phyloP scores from a whole-genome alignment of 2,329 filamentous ascomycete genomes.

The Alternaria viburni region DNA sequence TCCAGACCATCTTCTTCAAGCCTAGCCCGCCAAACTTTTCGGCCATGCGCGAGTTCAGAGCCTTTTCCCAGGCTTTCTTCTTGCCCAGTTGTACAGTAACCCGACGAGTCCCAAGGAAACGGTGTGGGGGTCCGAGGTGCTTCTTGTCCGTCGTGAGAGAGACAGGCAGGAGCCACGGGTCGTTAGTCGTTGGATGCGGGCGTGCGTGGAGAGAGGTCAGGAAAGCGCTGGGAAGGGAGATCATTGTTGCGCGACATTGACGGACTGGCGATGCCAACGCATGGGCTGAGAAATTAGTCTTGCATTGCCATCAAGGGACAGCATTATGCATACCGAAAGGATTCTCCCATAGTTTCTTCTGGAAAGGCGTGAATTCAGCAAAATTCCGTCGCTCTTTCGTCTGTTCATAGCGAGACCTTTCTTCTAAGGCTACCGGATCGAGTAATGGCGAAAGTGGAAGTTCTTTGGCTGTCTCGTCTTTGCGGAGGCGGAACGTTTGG shows the following conservation, averaged over 20 bases:
- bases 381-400: slow-evolving; percentile 52
- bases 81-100: slow-evolving; percentile 25
- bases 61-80: slow-evolving; percentile 30
- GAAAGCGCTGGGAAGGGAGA: slow-evolving; percentile 65
- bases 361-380: slow-evolving; percentile 57
- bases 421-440: slow-evolving; percentile 50
- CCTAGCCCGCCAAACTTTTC: slow-evolving; percentile 45
- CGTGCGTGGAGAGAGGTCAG: slow-evolving; percentile 67
- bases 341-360: slow-evolving; percentile 66
- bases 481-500: slow-evolving; percentile 41
- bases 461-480: slow-evolving; percentile 36
- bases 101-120: slow-evolving; percentile 26
- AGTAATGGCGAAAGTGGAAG: slow-evolving; percentile 59
- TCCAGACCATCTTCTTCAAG: slow-evolving; percentile 51
- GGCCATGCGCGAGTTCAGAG: slow-evolving; percentile 34
- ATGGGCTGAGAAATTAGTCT: slow-evolving; percentile 55
- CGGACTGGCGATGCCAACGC: slow-evolving; percentile 68
- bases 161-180: slow-evolving; percentile 64
- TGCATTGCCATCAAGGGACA: not conserved
- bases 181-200: slow-evolving; percentile 59
- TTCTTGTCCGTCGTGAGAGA: slow-evolving; percentile 30
- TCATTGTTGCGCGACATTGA: slow-evolving; percentile 58
- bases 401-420: slow-evolving; percentile 46
- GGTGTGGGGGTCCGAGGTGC: slow-evolving; percentile 32
- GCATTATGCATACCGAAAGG: slow-evolving; percentile 62